phyloP scores from a whole-genome alignment of 441 rosid species.

The Biscutella auriculata region DNA sequence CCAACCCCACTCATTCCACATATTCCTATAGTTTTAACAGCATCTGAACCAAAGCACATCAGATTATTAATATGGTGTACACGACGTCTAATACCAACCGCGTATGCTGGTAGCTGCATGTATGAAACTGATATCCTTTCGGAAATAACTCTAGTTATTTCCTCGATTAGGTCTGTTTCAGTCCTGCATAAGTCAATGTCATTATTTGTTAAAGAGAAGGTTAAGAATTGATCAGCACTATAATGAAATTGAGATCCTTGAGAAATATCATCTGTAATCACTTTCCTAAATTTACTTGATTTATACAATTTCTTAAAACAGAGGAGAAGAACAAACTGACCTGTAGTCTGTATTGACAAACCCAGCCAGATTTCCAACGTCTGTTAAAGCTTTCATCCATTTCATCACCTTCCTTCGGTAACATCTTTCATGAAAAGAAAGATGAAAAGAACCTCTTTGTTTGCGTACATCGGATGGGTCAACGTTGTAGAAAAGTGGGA shows the following conservation, averaged over 20 bases:
- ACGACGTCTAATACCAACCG: background rate
- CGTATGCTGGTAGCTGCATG: background rate
- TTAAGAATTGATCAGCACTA: background rate
- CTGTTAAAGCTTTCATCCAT: conserved; percentile 6
- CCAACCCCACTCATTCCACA: conserved; percentile 21
- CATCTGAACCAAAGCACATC: background rate
- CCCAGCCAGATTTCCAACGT: background rate
- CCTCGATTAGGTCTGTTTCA: background rate
- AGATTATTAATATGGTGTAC: rapidly evolving
- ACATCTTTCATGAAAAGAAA: background rate
- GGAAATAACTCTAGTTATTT: background rate
- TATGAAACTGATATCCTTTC: background rate
- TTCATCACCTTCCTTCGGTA: background rate
- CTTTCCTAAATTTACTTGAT: too few relatives aligned
- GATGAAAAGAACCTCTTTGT: background rate
- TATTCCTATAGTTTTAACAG: background rate
- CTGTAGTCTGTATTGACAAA: background rate
- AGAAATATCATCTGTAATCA: too few relatives aligned
- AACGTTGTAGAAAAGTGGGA: background rate
- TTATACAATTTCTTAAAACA: too few relatives aligned
- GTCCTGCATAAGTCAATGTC: background rate
- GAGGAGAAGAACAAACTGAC: too few relatives aligned
- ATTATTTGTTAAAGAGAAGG: background rate
- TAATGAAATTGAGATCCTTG: too few relatives aligned
- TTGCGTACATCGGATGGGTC: background rate